These are phyloP conservation scores for Hypholoma fasciculare DNA, from an alignment of 768 basidiomycete genomes.

Conservation along the genomic window DNA sequence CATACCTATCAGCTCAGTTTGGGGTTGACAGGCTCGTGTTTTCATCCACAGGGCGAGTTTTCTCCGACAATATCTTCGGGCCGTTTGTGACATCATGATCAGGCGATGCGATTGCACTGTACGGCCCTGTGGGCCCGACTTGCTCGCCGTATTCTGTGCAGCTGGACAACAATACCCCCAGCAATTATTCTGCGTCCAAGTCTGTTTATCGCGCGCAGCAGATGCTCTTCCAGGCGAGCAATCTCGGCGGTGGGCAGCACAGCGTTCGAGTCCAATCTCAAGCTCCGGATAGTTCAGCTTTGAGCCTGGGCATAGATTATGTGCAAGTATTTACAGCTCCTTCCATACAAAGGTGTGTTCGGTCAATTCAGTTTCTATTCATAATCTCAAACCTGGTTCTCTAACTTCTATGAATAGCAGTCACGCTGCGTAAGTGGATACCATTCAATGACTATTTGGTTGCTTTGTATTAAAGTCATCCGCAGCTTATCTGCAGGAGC, in stretches of 20 bases:
- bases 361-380: not conserved
- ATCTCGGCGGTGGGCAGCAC: slow-evolving; percentile 28
- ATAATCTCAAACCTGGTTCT: not conserved
- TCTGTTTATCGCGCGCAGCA: slow-evolving; percentile 22
- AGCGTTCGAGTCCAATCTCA: slow-evolving; percentile 25
- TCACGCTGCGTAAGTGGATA: too few species aligned
- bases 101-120: slow-evolving; percentile 34
- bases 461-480: not conserved
- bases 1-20: not conserved
- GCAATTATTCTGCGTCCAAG: slow-evolving; percentile 21
- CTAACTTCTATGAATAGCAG: not conserved
- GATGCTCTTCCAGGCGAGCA: slow-evolving; percentile 28
- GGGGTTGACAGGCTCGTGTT: not conserved
- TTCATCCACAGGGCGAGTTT: not conserved
- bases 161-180: slow-evolving; percentile 21
- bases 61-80: not conserved
- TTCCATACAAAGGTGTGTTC: not conserved
- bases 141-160: slow-evolving; percentile 28
- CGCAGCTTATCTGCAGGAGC: slow-evolving; percentile 12
- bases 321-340: slow-evolving; percentile 23
- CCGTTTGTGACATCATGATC: not conserved
- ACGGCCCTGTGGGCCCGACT: slow-evolving; percentile 35
- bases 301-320: slow-evolving; percentile 28
- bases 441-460: not conserved
- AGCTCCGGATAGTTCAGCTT: slow-evolving; percentile 11